Evolutionary conservation across 352 stramenopile genomes (phyloP).

Genomic region (Globisporangium perplexum): DNA sequence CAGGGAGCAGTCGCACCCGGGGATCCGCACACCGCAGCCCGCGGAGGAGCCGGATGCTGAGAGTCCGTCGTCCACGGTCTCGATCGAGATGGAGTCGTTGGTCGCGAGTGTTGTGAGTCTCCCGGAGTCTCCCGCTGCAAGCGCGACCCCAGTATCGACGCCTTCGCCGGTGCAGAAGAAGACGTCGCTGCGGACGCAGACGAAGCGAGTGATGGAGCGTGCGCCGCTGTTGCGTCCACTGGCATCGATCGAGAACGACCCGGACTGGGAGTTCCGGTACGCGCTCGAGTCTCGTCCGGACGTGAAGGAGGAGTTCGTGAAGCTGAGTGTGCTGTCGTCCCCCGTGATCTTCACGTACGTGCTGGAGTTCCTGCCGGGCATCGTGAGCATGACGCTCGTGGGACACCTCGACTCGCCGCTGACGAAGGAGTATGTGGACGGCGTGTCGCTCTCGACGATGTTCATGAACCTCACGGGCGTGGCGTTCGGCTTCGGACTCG

Average conservation of each 20-base stretch:
- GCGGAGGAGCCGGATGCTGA: conserved; percentile 36
- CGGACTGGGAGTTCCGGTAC: conserved; percentile 19
- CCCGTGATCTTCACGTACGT: conserved; percentile 71
- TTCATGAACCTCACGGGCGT: conserved; percentile 82
- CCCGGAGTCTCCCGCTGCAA: background rate
- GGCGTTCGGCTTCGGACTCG: conserved; percentile 68
- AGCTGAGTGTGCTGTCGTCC: conserved; percentile 38
- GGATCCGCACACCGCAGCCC: conserved; percentile 20
- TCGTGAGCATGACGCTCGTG: conserved; percentile 63
- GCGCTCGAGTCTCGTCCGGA: conserved; percentile 17
- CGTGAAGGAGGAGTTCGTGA: conserved; percentile 26
- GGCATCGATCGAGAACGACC: conserved; percentile 20
- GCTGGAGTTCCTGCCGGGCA: conserved; percentile 62
- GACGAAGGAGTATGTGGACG: conserved; percentile 72
- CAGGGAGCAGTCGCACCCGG: conserved; percentile 7
- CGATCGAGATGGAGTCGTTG: conserved; percentile 20
- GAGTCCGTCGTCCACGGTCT: conserved; percentile 28
- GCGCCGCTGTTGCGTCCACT: conserved; percentile 29
- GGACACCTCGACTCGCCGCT: conserved; percentile 62
- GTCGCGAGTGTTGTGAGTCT: conserved; percentile 6
- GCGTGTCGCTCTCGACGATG: conserved; percentile 62
- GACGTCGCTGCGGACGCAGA: conserved; percentile 9
- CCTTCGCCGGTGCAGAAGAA: conserved; percentile 7
- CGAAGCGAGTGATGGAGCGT: conserved; percentile 27
- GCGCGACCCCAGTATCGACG: conserved; percentile 9